These are phyloP conservation scores for Chaetomium sp. DNA, from an alignment of 2,329 filamentous ascomycete genomes.

Conservation along the genomic window DNA sequence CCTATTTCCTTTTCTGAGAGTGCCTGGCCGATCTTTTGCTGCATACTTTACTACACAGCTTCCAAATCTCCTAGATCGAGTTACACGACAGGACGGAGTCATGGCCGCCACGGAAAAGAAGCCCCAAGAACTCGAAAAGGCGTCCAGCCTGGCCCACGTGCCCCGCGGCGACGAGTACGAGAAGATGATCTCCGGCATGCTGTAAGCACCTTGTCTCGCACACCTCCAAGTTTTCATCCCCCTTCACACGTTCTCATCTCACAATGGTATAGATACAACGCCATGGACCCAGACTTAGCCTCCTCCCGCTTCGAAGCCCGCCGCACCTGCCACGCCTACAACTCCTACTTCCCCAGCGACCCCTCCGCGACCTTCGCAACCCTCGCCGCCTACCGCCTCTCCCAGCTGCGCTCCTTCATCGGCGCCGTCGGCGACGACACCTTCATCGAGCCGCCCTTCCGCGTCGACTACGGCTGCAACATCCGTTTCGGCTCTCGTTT, in stretches of 20 bases:
- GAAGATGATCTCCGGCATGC: conserved; percentile 13
- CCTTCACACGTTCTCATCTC: not conserved
- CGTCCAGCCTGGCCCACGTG: conserved; percentile 2
- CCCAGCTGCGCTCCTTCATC: conserved; percentile 43
- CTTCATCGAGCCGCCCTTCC: conserved; percentile 56
- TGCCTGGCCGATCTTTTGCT: too few relatives aligned
- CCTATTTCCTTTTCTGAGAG: too few relatives aligned
- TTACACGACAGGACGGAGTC: not conserved
- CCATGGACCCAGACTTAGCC: conserved; percentile 30
- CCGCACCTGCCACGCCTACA: conserved; percentile 50
- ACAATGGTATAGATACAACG: conserved; percentile 35
- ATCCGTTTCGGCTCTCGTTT: conserved; percentile 55
- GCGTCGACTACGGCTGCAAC: conserved; percentile 61
- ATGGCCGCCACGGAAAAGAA: not conserved
- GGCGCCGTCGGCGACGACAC: conserved; percentile 45
- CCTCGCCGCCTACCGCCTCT: conserved; percentile 34
- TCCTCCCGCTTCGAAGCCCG: conserved; percentile 43
- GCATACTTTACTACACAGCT: too few relatives aligned
- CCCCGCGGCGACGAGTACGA: conserved; percentile 5
- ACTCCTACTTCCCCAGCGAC: conserved; percentile 47
- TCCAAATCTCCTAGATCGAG: too few relatives aligned
- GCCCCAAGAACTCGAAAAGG: not conserved
- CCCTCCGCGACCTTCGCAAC: conserved; percentile 32
- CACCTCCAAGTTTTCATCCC: not conserved
- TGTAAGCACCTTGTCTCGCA: not conserved